These are phyloP conservation scores for Entomophthora muscae DNA, from an alignment of 371 early-diverging fungal genomes.

Conservation along the genomic window DNA sequence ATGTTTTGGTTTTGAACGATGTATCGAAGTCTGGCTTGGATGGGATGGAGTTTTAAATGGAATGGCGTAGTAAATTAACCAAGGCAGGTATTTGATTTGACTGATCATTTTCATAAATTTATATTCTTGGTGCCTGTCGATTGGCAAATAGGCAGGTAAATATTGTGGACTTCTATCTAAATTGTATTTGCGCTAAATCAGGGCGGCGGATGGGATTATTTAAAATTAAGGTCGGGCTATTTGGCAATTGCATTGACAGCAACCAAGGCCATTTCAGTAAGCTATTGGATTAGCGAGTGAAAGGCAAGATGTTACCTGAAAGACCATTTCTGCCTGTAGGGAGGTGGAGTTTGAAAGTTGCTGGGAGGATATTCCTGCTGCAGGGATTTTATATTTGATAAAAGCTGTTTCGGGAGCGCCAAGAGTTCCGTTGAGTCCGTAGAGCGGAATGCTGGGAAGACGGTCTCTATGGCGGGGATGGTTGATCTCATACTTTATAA, in stretches of 20 bases:
- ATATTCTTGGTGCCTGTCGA: too few relatives aligned
- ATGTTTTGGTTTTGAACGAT: too few relatives aligned
- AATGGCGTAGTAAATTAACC: too few relatives aligned
- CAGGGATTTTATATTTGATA: not conserved
- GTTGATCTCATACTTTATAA: not conserved
- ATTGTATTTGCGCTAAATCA: too few relatives aligned
- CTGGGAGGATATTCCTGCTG: not conserved
- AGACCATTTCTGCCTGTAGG: not conserved
- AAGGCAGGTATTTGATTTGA: too few relatives aligned
- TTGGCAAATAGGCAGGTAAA: too few relatives aligned
- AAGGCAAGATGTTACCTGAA: not conserved
- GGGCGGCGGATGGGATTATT: too few relatives aligned
- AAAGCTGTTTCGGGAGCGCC: not conserved
- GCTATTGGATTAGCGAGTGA: not conserved
- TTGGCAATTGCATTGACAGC: not conserved
- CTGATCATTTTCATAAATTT: too few relatives aligned
- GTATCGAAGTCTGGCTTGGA: too few relatives aligned
- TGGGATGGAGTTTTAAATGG: too few relatives aligned
- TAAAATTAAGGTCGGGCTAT: too few relatives aligned
- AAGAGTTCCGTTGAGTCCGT: not conserved
- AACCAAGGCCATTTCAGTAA: not conserved
- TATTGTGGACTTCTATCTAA: too few relatives aligned
- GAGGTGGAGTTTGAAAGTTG: not conserved
- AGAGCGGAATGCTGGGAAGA: not conserved
- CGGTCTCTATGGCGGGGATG: not conserved